A percentile compares a stretch with the other conserved stretches of the same genome.
Conservation (phyloP, 805 yeast genomes). For the Pichia insulana region DNA sequence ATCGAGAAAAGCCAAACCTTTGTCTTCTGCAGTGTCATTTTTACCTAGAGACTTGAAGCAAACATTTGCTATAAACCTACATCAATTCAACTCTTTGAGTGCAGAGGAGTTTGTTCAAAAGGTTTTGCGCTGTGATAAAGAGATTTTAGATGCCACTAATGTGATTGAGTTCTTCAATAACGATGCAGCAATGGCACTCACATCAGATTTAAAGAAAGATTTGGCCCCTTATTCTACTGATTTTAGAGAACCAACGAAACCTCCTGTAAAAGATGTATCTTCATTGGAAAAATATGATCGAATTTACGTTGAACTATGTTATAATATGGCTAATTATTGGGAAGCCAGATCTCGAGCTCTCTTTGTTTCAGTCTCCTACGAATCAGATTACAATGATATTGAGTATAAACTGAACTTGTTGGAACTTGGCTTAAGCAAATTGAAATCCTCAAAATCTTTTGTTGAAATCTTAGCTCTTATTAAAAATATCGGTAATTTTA, state of each 20-base stretch:
- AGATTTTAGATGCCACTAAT: constrained; percentile 42
- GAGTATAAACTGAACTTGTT: constrained; percentile 44
- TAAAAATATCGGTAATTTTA: constrained; percentile 66
- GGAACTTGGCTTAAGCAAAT: constrained; percentile 49
- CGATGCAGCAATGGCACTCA: constrained; percentile 53
- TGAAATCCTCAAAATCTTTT: constrained; percentile 45
- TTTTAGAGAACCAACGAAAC: constrained; percentile 27
- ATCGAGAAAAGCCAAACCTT: constrained; percentile 24
- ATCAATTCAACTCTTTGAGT: constrained; percentile 43
- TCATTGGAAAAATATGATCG: constrained; percentile 64
- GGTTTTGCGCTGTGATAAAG: constrained; percentile 53
- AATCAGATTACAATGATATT: constrained; percentile 58
- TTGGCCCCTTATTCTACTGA: constrained; percentile 59
- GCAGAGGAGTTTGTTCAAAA: constrained; percentile 47
- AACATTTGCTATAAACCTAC: constrained; percentile 73
- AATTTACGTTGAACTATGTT: constrained; percentile 57
- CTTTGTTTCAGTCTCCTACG: constrained; percentile 44
- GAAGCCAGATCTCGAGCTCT: constrained; percentile 59
- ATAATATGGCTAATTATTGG: constrained; percentile 66
- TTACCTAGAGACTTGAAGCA: constrained; percentile 67
- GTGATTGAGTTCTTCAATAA: constrained; percentile 63
- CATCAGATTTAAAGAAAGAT: constrained; percentile 45
- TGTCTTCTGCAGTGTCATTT: constrained; percentile 35
- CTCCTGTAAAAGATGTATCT: constrained; percentile 45
- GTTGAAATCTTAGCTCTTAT: constrained; percentile 55